Base-by-base conservation (phyloP, 257 asterid species). In the Plantago major region DNA sequence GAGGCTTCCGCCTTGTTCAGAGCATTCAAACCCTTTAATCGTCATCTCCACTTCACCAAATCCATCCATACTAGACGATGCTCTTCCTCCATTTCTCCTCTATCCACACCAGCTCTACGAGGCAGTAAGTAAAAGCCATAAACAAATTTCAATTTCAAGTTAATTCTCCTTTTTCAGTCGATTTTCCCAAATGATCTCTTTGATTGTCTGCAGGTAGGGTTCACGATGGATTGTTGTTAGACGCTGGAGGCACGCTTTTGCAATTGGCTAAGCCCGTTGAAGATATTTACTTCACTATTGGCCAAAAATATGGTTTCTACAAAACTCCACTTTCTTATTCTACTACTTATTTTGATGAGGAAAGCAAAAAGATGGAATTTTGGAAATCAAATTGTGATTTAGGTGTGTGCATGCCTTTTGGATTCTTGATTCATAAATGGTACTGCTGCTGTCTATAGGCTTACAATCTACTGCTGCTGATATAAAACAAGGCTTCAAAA, bases 191-290 rank as follows among this genome's bases (percentile, higher is more conserved):
- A 22, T 22, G 2, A 22, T 22, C 26, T 55, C 11, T 30, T 55
- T 11, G 12, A 9, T 28, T 3, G 55, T 65, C 47, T 53, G 63
- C 67, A 80, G 89, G 79, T 55, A 78, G 80, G 77, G 82, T 85
- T 33, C 86, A 80, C 57, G 96, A 89, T 72, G 99, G 89, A 28
- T 50, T 92, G 71, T 49, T 92, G 55, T 68, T 92, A 68, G 99
- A 92, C 58, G 99, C 99, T 11, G 97, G 97, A 12, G 97, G 97
- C 11, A 92, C 99, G 4, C 84, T 92, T 47, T 79, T 92, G 79
- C 99, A 89, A 64, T 76, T 92, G 63, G 67, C 90, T 3, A 80
- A 81, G 57, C 97, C 99, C 3, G 95, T 92, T 54, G 99, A 76
- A 71, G 80, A 89, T 50, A 81, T 79, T 49, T 91, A 88, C 70